Percentiles rank a stretch among this genome's conserved stretches.
These are phyloP conservation scores for Colletotrichum aenigma DNA, from an alignment of 2,329 filamentous ascomycete species.

Conservation along the genomic window DNA sequence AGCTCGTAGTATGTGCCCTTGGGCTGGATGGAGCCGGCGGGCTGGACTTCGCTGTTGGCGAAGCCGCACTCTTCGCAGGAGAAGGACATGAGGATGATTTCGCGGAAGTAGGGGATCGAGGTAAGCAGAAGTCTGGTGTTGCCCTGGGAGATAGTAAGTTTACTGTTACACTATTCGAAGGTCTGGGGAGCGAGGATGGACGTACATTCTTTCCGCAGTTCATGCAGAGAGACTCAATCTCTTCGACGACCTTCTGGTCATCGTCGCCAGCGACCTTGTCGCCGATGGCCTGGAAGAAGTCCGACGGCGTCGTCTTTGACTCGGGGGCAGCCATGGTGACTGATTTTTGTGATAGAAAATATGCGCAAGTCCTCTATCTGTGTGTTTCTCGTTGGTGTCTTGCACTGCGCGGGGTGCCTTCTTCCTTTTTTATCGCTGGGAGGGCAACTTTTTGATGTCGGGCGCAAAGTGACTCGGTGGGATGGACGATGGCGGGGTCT, in stretches of 20 bases:
- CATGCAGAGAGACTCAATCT: conserved; percentile 84
- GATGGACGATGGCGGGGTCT: conserved; percentile 22
- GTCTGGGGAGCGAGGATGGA: background rate
- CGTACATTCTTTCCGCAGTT: conserved; percentile 80
- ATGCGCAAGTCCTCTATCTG: background rate
- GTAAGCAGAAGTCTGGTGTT: conserved; percentile 86
- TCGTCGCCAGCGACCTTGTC: conserved; percentile 59
- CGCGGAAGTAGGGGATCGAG: conserved; percentile 94
- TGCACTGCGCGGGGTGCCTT: background rate
- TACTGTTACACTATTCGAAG: background rate
- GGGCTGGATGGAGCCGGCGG: conserved; percentile 89
- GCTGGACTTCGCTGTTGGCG: conserved; percentile 92
- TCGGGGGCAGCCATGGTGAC: conserved; percentile 47
- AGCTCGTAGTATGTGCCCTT: conserved; percentile 86
- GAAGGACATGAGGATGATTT: conserved; percentile 98
- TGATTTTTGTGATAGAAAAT: background rate
- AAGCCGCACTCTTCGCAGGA: conserved; percentile 87
- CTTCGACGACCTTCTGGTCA: conserved; percentile 63
- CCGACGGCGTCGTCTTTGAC: conserved; percentile 43
- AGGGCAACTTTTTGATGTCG: conserved; percentile 5
- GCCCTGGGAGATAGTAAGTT: conserved; percentile 59
- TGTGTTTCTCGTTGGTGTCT: background rate
- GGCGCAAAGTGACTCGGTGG: conserved; percentile 16
- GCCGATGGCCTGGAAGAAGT: conserved; percentile 68
- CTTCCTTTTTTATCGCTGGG: background rate